These are phyloP conservation scores for Cryptosporidium andersoni DNA, from an alignment of 169 alveolate genomes.

Conservation along the genomic window DNA sequence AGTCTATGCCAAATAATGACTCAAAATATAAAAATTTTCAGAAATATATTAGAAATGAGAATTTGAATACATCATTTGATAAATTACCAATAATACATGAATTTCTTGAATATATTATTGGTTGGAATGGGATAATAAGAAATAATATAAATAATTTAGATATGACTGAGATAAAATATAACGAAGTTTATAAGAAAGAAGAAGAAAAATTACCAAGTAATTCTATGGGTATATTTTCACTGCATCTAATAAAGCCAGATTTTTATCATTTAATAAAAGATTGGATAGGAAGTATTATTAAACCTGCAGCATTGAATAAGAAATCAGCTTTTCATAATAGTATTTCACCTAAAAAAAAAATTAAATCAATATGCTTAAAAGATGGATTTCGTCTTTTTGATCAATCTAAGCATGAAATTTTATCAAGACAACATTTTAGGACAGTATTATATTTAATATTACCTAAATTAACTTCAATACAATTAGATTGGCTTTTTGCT, in stretches of 20 bases:
- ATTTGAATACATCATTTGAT: not conserved
- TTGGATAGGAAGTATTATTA: conserved; percentile 41
- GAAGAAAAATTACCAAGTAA: too few species aligned
- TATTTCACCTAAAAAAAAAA: not conserved
- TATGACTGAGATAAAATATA: too few species aligned
- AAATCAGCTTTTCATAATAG: not conserved
- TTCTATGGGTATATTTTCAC: not conserved
- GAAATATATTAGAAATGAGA: not conserved
- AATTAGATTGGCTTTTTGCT: conserved; percentile 58
- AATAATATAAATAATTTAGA: conserved; percentile 1
- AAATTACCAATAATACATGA: conserved; percentile 29
- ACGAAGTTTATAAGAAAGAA: too few species aligned
- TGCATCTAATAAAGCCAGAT: not conserved
- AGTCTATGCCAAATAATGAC: not conserved
- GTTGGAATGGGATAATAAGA: conserved; percentile 27
- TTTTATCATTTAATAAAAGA: conserved; percentile 52
- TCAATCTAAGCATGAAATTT: conserved; percentile 8
- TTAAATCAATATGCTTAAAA: conserved; percentile 20
- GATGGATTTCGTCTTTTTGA: conserved; percentile 52
- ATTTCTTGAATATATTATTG: conserved; percentile 18
- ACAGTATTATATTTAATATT: conserved; percentile 47
- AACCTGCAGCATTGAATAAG: conserved; percentile 15
- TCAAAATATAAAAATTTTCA: not conserved
- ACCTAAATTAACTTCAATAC: conserved; percentile 57
- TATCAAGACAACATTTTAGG: conserved; percentile 66